A percentile compares a stretch with the other conserved stretches of the same genome.
Evolutionary conservation across 2,329 filamentous ascomycete genomes (phyloP).

Genomic region (Alternaria gaisen): DNA sequence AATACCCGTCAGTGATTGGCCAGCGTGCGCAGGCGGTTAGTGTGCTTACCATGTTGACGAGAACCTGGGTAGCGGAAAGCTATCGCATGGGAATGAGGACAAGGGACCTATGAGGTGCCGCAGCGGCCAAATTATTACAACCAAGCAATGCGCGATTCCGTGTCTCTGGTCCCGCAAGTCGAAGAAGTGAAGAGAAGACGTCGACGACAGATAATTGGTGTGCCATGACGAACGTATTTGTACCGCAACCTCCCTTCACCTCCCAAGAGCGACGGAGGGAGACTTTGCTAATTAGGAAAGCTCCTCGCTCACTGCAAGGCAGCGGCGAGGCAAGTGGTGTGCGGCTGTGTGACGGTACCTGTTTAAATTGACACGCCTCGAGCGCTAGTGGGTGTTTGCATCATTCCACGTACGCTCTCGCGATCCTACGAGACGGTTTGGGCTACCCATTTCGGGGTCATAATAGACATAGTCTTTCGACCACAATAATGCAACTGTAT

Average conservation of each 20-base stretch:
- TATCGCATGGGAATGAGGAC: slow-evolving; percentile 27
- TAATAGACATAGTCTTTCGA: not conserved
- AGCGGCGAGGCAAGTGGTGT: slow-evolving; percentile 6
- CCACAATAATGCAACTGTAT: slow-evolving; percentile 7
- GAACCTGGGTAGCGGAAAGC: slow-evolving; percentile 7
- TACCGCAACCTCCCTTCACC: slow-evolving; percentile 4
- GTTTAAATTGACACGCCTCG: not conserved
- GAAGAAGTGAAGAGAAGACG: not conserved
- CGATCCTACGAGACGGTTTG: not conserved
- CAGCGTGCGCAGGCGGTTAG: not conserved
- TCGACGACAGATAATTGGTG: not conserved
- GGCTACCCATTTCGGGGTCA: not conserved
- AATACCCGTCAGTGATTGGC: not conserved
- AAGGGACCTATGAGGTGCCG: slow-evolving; percentile 10
- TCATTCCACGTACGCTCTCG: not conserved
- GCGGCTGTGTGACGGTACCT: not conserved
- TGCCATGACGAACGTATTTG: slow-evolving; percentile 5
- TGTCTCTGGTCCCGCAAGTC: not conserved
- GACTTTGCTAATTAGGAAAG: not conserved
- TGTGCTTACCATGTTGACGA: slow-evolving; percentile 13
- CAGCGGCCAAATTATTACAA: not conserved
- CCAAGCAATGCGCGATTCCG: not conserved
- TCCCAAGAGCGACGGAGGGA: not conserved
- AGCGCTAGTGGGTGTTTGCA: not conserved
- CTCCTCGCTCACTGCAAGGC: slow-evolving; percentile 5